Percentiles rank a stretch among this genome's conserved stretches.
These are phyloP conservation scores for Conoideocrella luteorostrata DNA, from an alignment of 2,329 filamentous ascomycete species.

Conservation along the genomic window DNA sequence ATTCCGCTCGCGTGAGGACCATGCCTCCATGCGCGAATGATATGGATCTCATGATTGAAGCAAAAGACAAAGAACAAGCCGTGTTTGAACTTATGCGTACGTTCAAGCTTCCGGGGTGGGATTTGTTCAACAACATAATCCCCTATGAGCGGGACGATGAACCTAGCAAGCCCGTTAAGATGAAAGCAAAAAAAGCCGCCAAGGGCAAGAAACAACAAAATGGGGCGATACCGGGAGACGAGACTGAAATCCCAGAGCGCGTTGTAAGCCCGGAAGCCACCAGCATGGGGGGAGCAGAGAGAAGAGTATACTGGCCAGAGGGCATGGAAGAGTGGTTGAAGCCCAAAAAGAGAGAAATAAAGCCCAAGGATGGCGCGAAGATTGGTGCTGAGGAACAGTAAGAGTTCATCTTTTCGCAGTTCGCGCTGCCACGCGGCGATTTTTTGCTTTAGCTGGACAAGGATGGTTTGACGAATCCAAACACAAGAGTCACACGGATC, in stretches of 20 bases:
- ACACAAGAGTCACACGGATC: no score
- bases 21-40: constrained; percentile 74
- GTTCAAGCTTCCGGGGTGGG: constrained; percentile 75
- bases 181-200: constrained; percentile 34
- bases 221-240: constrained; percentile 29
- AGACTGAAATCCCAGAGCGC: constrained; percentile 30
- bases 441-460: not conserved
- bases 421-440: no score
- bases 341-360: constrained; percentile 67
- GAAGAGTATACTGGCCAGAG: constrained; percentile 82
- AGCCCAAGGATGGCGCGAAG: constrained; percentile 30
- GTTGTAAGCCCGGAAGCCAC: constrained; percentile 60
- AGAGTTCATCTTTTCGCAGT: no score
- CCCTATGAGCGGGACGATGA: constrained; percentile 74
- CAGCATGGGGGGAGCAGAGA: constrained; percentile 77
- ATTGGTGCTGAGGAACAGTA: constrained; percentile 25
- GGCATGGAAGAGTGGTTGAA: constrained; percentile 87
- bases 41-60: constrained; percentile 99
- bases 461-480: no score
- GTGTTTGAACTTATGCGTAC: constrained; percentile 90
- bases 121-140: constrained; percentile 68
- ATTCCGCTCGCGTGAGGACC: constrained; percentile 70
- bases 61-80: constrained; percentile 95
- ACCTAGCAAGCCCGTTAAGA: constrained; percentile 39
- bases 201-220: constrained; percentile 31